phyloP scores from a whole-genome alignment of 345 rosid genomes.

The Hibiscus mutabilis region DNA sequence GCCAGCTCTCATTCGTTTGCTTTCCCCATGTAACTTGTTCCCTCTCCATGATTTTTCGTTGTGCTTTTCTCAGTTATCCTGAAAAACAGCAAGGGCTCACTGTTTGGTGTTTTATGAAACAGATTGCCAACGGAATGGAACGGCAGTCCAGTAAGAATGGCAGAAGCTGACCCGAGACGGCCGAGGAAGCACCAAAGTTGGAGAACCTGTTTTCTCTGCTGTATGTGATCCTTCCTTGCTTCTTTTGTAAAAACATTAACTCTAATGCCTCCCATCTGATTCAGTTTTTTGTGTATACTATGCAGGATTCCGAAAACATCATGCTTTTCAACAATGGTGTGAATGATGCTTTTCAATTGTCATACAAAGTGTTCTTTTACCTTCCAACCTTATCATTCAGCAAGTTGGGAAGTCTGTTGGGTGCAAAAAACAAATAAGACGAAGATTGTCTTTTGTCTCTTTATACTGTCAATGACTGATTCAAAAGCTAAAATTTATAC shows the following conservation, averaged over 20 bases:
- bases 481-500: background rate
- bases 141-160: conserved; percentile 43
- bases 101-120: background rate
- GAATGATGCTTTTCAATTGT: background rate
- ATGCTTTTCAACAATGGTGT: background rate
- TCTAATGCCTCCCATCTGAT: background rate
- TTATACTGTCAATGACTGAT: background rate
- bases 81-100: background rate
- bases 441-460: background rate
- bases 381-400: background rate
- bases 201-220: conserved; percentile 29
- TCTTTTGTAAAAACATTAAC: background rate
- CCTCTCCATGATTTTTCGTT: background rate
- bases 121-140: conserved; percentile 39
- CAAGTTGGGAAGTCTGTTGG: background rate
- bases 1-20: conserved; percentile 30
- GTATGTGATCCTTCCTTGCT: background rate
- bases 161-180: conserved; percentile 16
- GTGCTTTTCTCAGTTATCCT: background rate
- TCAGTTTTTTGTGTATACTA: background rate
- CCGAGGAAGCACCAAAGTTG: conserved; percentile 21
- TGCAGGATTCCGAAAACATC: background rate
- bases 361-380: background rate
- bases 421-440: background rate
- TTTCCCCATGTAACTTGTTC: conserved; percentile 34